Evolutionary conservation across 73 alveolate genomes (phyloP).

Genomic region (Loxodes magnus): DNA sequence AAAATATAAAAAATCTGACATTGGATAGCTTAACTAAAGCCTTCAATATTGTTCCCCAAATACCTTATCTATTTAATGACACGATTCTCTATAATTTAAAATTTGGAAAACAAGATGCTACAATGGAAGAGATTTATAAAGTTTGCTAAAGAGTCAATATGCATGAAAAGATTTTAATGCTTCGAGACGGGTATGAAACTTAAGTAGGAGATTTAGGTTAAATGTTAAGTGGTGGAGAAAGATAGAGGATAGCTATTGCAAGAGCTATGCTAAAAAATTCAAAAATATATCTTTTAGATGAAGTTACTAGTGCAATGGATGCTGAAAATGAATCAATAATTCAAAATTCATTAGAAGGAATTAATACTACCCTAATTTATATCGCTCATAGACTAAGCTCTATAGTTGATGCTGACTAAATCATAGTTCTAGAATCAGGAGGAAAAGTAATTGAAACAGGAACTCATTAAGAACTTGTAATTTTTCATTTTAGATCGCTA

Average conservation of each 20-base stretch:
- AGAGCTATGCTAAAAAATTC: slow-evolving; percentile 71
- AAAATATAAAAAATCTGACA: slow-evolving; percentile 48
- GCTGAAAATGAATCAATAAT: slow-evolving; percentile 63
- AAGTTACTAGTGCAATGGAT: slow-evolving; percentile 80
- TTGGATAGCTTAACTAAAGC: slow-evolving; percentile 46
- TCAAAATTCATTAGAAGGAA: slow-evolving; percentile 60
- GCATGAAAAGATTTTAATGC: slow-evolving; percentile 44
- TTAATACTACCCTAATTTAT: slow-evolving; percentile 72
- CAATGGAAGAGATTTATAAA: slow-evolving; percentile 48
- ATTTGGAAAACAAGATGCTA: slow-evolving; percentile 59
- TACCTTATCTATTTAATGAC: slow-evolving; percentile 71
- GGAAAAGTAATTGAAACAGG: slow-evolving; percentile 79
- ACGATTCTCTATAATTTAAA: slow-evolving; percentile 49
- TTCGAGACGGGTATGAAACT: slow-evolving; percentile 68
- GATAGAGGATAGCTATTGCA: slow-evolving; percentile 65
- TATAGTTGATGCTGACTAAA: slow-evolving; percentile 68
- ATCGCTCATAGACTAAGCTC: slow-evolving; percentile 87
- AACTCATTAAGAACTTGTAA: slow-evolving; percentile 64
- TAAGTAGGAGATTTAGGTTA: slow-evolving; percentile 77
- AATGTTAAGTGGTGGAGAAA: slow-evolving; percentile 85
- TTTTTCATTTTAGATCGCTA: too few relatives aligned
- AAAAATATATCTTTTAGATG: slow-evolving; percentile 66
- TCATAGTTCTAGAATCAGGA: slow-evolving; percentile 61
- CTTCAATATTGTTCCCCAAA: slow-evolving; percentile 61
- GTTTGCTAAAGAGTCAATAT: slow-evolving; percentile 45